These are phyloP conservation scores for Tulasnella sp. DNA, from an alignment of 768 basidiomycete species.

Conservation along the genomic window DNA sequence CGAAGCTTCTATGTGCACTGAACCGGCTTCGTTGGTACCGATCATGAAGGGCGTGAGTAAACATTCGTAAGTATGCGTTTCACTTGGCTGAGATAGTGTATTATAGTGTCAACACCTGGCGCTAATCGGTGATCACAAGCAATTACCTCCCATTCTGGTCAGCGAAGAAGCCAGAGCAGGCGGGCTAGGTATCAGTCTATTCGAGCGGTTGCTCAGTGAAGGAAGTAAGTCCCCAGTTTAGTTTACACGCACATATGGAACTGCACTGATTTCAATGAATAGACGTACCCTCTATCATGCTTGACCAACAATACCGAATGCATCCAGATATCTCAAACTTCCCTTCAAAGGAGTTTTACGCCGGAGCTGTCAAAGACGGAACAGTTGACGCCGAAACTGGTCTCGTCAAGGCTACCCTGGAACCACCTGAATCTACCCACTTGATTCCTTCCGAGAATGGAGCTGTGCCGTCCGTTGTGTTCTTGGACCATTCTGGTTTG, in stretches of 20 bases:
- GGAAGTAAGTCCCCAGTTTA: constrained; percentile 39
- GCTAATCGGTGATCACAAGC: constrained; percentile 95
- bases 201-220: constrained; percentile 80
- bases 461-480: constrained; percentile 50
- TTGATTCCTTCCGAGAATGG: constrained; percentile 25
- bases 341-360: constrained; percentile 76
- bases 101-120: constrained; percentile 64
- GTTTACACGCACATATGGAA: background rate
- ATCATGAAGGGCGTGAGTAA: constrained; percentile 82
- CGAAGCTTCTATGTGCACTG: constrained; percentile 93
- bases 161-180: constrained; percentile 59
- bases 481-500: constrained; percentile 62
- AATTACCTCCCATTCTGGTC: constrained; percentile 77
- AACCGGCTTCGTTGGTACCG: constrained; percentile 81
- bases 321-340: constrained; percentile 81
- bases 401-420: constrained; percentile 35
- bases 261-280: background rate
- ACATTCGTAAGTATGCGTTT: background rate
- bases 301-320: constrained; percentile 94
- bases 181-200: constrained; percentile 69
- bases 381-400: constrained; percentile 43
- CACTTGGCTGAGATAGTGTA: background rate
- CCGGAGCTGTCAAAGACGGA: constrained; percentile 54
- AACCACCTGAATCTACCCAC: constrained; percentile 41
- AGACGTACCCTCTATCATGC: constrained; percentile 68